Evolutionary conservation across 148 eudicot species (phyloP).

Genomic region (Camellia sinensis): DNA sequence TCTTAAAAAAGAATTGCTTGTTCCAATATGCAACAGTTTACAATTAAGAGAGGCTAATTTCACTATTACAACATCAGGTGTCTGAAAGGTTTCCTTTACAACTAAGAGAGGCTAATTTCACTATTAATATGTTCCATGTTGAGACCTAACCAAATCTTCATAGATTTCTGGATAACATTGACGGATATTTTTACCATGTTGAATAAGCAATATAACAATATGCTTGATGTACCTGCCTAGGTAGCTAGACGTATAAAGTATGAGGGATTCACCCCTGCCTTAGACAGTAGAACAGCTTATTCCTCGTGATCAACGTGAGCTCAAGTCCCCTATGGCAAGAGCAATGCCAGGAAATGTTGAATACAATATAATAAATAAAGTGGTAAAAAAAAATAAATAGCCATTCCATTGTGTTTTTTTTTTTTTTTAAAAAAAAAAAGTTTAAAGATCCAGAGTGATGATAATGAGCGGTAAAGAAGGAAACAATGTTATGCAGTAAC

Average conservation of each 20-base stretch:
- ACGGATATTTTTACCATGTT: not conserved
- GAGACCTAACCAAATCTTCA: too few species aligned
- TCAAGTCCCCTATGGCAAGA: too few species aligned
- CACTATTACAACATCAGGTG: not conserved
- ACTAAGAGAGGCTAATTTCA: not conserved
- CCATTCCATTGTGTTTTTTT: too few species aligned
- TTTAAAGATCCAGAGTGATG: too few species aligned
- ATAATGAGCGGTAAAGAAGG: too few species aligned
- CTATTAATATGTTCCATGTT: not conserved
- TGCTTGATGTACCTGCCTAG: not conserved
- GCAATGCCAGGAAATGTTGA: too few species aligned
- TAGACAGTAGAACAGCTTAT: not conserved
- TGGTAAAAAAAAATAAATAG: too few species aligned
- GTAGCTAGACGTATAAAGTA: not conserved
- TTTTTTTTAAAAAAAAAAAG: too few species aligned
- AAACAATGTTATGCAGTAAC: too few species aligned
- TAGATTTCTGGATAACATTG: not conserved
- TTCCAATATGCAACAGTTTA: conserved; percentile 1
- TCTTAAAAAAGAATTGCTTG: not conserved
- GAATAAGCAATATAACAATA: not conserved
- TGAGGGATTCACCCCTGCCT: not conserved
- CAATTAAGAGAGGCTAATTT: not conserved
- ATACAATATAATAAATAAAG: too few species aligned
- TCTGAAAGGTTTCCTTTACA: not conserved
- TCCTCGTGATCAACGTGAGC: not conserved